A percentile compares a stretch with the other conserved stretches of the same genome.
phyloP scores from a whole-genome alignment of 1,284 basidiomycete species.

The Pyrrhoderma lamaoense region DNA sequence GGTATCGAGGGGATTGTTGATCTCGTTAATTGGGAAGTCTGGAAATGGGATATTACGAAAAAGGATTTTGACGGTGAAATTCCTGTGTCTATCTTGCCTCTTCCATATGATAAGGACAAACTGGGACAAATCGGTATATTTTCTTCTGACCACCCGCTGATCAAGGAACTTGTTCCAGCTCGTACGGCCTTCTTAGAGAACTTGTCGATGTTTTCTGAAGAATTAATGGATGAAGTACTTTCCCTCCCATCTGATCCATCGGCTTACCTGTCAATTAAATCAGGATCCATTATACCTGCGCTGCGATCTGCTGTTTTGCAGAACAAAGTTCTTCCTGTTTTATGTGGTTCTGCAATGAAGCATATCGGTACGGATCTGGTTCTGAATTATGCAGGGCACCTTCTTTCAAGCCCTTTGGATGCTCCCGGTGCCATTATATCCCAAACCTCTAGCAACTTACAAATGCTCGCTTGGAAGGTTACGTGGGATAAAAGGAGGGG shows the following conservation, averaged over 20 bases:
- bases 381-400: slow-evolving; percentile 74
- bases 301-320: slow-evolving; percentile 62
- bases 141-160: slow-evolving; percentile 52
- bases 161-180: slow-evolving; percentile 58
- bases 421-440: slow-evolving; percentile 37
- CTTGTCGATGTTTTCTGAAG: slow-evolving; percentile 73
- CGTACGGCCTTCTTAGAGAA: slow-evolving; percentile 67
- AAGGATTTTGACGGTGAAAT: slow-evolving; percentile 24
- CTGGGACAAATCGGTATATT: slow-evolving; percentile 40
- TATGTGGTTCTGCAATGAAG: slow-evolving; percentile 79
- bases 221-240: slow-evolving; percentile 66
- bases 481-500: slow-evolving; percentile 77
- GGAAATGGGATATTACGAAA: slow-evolving; percentile 49
- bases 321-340: slow-evolving; percentile 67
- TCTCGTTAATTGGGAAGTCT: slow-evolving; percentile 73
- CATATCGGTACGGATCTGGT: slow-evolving; percentile 77
- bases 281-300: slow-evolving; percentile 47
- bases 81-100: slow-evolving; percentile 34
- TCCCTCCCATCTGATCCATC: slow-evolving; percentile 47
- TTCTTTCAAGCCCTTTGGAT: slow-evolving; percentile 75
- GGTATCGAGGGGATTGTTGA: slow-evolving; percentile 75
- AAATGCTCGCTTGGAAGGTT: slow-evolving; percentile 83
- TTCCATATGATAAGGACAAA: slow-evolving; percentile 44
- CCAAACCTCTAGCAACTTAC: slow-evolving; percentile 42
- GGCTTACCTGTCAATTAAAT: slow-evolving; percentile 53